These are phyloP conservation scores for Tritrichomonas foetus DNA, from an alignment of 208 protist genomes.

Conservation along the genomic window DNA sequence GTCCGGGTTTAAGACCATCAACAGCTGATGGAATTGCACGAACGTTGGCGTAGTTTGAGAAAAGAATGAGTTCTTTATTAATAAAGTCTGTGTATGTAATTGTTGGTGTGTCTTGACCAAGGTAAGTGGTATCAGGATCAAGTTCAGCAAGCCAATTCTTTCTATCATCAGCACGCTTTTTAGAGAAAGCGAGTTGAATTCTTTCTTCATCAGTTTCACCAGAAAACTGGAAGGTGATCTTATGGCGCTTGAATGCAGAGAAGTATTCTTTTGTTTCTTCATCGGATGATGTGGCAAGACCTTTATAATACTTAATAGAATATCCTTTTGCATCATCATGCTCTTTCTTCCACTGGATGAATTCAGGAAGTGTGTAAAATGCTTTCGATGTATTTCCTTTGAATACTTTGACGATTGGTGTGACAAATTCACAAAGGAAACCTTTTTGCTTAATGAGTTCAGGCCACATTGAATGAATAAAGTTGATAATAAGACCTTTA, in stretches of 20 bases:
- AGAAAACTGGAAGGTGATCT: conserved; percentile 82
- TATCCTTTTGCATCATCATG: conserved; percentile 69
- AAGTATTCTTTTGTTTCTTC: conserved; percentile 99
- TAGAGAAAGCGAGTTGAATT: conserved; percentile 96
- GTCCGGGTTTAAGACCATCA: conserved; percentile 98
- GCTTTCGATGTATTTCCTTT: conserved; percentile 62
- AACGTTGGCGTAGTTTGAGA: conserved; percentile 81
- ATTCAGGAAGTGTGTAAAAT: conserved; percentile 99
- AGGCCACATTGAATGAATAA: conserved; percentile 99
- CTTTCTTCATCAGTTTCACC: conserved; percentile 71
- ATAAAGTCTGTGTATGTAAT: conserved; percentile 51
- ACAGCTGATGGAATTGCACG: conserved; percentile 80
- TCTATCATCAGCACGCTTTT: conserved; percentile 89
- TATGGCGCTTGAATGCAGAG: conserved; percentile 85
- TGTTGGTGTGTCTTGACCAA: not conserved
- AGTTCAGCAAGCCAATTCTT: conserved; percentile 94
- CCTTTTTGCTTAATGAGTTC: conserved; percentile 79
- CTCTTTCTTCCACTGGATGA: conserved; percentile 81
- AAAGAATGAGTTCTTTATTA: conserved; percentile 92
- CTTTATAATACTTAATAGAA: conserved; percentile 99
- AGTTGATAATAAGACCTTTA: conserved; percentile 99
- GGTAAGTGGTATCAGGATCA: conserved; percentile 42
- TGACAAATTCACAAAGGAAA: conserved; percentile 99
- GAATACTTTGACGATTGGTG: conserved; percentile 96
- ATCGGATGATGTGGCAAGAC: conserved; percentile 51